These are phyloP conservation scores for Picocystis salinarum DNA, from an alignment of 139 green algal genomes.

Conservation along the genomic window DNA sequence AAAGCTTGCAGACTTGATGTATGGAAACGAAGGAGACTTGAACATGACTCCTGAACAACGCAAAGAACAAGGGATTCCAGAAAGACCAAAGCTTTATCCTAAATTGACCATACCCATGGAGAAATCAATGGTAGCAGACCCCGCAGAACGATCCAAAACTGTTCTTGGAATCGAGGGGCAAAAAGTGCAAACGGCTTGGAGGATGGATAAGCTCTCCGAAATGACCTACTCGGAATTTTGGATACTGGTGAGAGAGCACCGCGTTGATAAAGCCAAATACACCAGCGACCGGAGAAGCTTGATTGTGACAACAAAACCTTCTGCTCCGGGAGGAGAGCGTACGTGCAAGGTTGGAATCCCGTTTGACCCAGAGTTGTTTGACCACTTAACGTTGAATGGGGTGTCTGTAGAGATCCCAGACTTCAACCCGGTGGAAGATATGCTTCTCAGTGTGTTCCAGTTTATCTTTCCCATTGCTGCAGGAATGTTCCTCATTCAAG, in stretches of 20 bases:
- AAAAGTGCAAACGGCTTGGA: no score
- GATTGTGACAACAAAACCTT: conserved; percentile 30
- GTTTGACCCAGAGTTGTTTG: conserved; percentile 54
- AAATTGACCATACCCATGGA: no score
- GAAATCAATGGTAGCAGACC: no score
- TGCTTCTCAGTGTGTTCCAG: neutral
- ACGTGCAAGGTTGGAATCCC: conserved; percentile 40
- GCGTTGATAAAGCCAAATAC: conserved; percentile 30
- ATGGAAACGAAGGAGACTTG: no score
- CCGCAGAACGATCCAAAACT: no score
- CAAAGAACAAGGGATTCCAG: no score
- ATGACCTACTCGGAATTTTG: conserved; percentile 79
- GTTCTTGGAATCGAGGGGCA: no score
- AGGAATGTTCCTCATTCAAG: neutral
- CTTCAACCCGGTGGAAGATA: neutral
- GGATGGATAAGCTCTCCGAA: conserved; percentile 15
- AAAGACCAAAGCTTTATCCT: no score
- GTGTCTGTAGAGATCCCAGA: conserved; percentile 12
- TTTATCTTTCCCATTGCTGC: neutral
- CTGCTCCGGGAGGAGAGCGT: conserved; percentile 42
- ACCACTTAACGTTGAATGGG: conserved; percentile 51
- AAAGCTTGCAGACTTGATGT: no score
- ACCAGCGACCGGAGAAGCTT: conserved; percentile 27
- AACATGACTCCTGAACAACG: no score
- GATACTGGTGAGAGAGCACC: conserved; percentile 36